Evolutionary conservation across 352 stramenopile species (phyloP).

Genomic region (Phytophthora sansomeana): DNA sequence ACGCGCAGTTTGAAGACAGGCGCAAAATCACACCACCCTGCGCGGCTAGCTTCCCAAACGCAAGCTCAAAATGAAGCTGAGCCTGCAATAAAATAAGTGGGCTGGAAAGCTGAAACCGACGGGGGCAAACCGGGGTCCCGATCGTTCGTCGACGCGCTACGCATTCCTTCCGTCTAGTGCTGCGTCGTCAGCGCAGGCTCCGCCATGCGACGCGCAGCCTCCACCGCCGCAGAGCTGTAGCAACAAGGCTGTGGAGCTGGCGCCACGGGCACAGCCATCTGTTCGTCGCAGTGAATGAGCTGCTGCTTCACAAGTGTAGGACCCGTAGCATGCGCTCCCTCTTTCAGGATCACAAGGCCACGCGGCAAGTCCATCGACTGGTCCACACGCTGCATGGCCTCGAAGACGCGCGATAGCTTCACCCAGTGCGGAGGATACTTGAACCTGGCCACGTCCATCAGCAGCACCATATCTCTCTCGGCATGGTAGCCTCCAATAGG

Average conservation of each 20-base stretch:
- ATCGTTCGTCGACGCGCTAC: not conserved
- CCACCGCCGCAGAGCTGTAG: slow-evolving; percentile 36
- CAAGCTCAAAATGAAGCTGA: slow-evolving; percentile 15
- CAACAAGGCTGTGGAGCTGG: slow-evolving; percentile 39
- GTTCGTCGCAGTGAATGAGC: slow-evolving; percentile 49
- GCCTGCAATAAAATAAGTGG: slow-evolving; percentile 39
- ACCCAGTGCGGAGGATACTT: slow-evolving; percentile 95
- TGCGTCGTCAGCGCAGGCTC: slow-evolving; percentile 21
- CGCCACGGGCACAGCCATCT: slow-evolving; percentile 11
- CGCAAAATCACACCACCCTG: not conserved
- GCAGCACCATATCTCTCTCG: slow-evolving; percentile 92
- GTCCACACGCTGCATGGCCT: slow-evolving; percentile 64
- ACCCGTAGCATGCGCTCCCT: slow-evolving; percentile 51
- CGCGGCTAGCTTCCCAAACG: slow-evolving; percentile 5
- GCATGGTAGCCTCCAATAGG: slow-evolving; percentile 96
- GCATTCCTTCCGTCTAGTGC: slow-evolving; percentile 19
- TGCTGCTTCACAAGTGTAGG: slow-evolving; percentile 56
- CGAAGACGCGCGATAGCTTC: slow-evolving; percentile 56
- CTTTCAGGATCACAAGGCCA: slow-evolving; percentile 48
- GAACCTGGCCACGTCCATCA: slow-evolving; percentile 97
- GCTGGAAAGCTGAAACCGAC: slow-evolving; percentile 20
- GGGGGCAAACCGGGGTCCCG: not conserved
- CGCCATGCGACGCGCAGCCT: slow-evolving; percentile 34
- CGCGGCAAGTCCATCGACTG: slow-evolving; percentile 54
- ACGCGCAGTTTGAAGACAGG: not conserved